A percentile compares a stretch with the other conserved stretches of the same genome.
These are phyloP conservation scores for Penicillium bovifimosum DNA, from an alignment of 495 filamentous ascomycete species.

Conservation along the genomic window DNA sequence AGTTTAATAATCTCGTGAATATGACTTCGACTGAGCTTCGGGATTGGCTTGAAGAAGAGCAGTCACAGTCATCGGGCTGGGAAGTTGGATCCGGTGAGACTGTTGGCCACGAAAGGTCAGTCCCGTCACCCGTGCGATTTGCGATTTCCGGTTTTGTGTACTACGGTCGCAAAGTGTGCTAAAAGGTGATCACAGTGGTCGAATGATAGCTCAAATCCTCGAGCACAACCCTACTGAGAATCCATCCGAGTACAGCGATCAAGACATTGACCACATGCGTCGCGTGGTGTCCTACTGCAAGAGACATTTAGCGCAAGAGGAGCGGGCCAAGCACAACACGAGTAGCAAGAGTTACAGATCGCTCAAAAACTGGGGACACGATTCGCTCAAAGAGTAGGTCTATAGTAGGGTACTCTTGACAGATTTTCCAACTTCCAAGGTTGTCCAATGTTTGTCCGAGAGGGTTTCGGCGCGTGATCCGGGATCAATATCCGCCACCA, in stretches of 20 bases:
- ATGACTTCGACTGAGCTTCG: neutral
- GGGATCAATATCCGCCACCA: no score
- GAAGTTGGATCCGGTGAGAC: neutral
- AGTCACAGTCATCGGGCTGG: neutral
- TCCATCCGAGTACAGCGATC: neutral
- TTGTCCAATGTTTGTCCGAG: no score
- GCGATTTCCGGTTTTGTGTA: neutral
- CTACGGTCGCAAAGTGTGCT: neutral
- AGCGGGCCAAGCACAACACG: neutral
- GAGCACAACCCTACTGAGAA: neutral
- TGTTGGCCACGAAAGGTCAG: slow-evolving; percentile 1
- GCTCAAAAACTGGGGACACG: neutral
- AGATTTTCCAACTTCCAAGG: no score
- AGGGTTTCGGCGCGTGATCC: no score
- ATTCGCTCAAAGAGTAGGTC: neutral
- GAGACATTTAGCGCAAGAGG: neutral
- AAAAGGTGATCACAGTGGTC: neutral
- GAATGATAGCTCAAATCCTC: neutral
- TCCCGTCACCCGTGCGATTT: neutral
- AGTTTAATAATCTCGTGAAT: slow-evolving; percentile 1
- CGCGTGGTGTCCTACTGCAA: slow-evolving; percentile 3
- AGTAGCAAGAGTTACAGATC: neutral
- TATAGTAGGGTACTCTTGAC: neutral
- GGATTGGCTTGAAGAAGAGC: neutral
- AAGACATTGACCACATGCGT: slow-evolving; percentile 3